These are phyloP conservation scores for Peniophora sp. DNA, from an alignment of 1,284 basidiomycete genomes.

Conservation along the genomic window DNA sequence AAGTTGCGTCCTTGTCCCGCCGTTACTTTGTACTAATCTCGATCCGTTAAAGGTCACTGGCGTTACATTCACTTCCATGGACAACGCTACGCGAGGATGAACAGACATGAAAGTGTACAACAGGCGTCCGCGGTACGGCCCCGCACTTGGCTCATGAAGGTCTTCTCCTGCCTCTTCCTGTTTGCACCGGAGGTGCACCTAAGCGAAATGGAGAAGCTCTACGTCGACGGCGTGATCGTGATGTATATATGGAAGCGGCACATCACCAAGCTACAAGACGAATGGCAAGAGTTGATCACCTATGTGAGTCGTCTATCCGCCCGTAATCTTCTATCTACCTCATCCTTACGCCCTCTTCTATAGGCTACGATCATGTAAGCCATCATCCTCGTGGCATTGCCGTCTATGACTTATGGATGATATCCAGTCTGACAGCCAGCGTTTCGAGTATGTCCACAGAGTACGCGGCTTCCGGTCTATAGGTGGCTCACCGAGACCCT, in stretches of 20 bases:
- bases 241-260: not conserved
- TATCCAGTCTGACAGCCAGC: no score
- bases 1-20: not conserved
- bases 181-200: not conserved
- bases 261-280: not conserved
- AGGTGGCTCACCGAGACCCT: not conserved
- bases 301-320: not conserved
- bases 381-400: not conserved
- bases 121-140: not conserved
- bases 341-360: not conserved
- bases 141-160: not conserved
- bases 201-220: not conserved
- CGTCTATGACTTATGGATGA: no score
- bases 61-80: not conserved
- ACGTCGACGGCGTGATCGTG: not conserved
- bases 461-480: no score
- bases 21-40: not conserved
- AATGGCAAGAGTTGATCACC: not conserved
- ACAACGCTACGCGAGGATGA: not conserved
- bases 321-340: no score
- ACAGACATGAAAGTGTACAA: not conserved
- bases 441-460: no score
- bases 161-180: not conserved
- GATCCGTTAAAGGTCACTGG: not conserved
- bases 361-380: not conserved